Conservation (phyloP, 805 yeast genomes). For the Groenewaldozyma salmanticensis region DNA sequence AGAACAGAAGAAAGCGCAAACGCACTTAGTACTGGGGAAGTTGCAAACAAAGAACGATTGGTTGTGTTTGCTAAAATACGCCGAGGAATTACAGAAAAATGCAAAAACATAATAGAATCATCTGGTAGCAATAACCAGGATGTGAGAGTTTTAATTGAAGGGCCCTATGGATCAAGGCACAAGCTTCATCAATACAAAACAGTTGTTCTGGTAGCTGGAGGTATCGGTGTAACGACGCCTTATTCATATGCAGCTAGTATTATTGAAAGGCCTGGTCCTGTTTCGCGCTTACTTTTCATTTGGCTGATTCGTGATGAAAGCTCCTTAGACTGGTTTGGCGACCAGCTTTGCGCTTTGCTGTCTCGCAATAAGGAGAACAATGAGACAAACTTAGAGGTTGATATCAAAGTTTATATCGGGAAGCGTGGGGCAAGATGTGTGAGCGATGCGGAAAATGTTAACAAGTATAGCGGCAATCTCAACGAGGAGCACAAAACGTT, state of each 20-base stretch:
- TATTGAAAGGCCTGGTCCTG: not conserved
- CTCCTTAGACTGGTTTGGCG: slow-evolving; percentile 23
- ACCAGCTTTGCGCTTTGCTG: slow-evolving; percentile 16
- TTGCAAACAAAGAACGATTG: slow-evolving; percentile 9
- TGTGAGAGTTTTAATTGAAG: slow-evolving; percentile 38
- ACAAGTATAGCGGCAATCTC: not conserved
- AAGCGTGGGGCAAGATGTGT: not conserved
- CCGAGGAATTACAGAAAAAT: slow-evolving; percentile 14
- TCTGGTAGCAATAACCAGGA: slow-evolving; percentile 8
- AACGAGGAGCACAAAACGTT: not conserved
- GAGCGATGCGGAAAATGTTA: not conserved
- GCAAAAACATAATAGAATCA: slow-evolving; percentile 5
- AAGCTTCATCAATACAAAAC: slow-evolving; percentile 43
- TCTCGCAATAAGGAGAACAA: not conserved
- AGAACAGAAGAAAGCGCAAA: not conserved
- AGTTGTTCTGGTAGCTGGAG: slow-evolving; percentile 59
- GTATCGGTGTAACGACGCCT: slow-evolving; percentile 64
- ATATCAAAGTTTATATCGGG: slow-evolving; percentile 20
- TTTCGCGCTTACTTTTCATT: slow-evolving; percentile 17
- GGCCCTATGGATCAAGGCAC: slow-evolving; percentile 57
- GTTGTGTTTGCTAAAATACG: slow-evolving; percentile 10
- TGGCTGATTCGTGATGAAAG: slow-evolving; percentile 24
- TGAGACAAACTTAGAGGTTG: slow-evolving; percentile 3
- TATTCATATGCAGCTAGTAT: slow-evolving; percentile 30
- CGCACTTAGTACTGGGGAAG: not conserved